Evolutionary conservation across 768 basidiomycete species (phyloP).

Genomic region (Tricholoma hemisulphureum): DNA sequence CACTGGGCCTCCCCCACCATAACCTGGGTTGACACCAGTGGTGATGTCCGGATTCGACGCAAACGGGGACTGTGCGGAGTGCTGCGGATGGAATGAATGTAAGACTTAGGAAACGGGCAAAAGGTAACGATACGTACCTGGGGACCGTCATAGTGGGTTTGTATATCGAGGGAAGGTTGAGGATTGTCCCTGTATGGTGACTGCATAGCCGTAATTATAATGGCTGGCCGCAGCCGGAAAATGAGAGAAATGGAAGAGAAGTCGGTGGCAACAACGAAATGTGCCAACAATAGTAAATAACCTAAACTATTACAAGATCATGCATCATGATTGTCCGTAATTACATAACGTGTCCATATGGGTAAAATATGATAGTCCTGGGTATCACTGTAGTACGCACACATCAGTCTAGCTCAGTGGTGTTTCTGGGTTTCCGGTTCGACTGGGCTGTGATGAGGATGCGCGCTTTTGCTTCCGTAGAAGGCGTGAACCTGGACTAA

Average conservation of each 20-base stretch:
- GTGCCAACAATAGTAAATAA: too few relatives aligned
- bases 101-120: neutral
- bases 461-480: conserved; percentile 53
- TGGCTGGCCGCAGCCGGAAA: neutral
- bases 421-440: conserved; percentile 8
- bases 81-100: conserved; percentile 6
- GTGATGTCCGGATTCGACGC: conserved; percentile 16
- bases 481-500: conserved; percentile 34
- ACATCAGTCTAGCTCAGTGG: conserved; percentile 7
- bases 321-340: neutral
- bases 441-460: conserved; percentile 37
- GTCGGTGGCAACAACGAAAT: too few relatives aligned
- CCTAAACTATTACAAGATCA: neutral
- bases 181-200: conserved; percentile 19
- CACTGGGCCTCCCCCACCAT: conserved; percentile 12
- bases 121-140: conserved; percentile 9
- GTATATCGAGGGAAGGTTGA: conserved; percentile 14
- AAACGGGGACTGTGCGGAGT: conserved; percentile 16
- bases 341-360: conserved; percentile 7
- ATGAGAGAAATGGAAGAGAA: neutral
- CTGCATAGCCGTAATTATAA: conserved; percentile 1
- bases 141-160: conserved; percentile 17
- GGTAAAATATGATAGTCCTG: conserved; percentile 21
- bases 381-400: conserved; percentile 18
- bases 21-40: conserved; percentile 5